Evolutionary conservation across 176 grass and related monocot species (phyloP).

Genomic region (Juncus effusus): DNA sequence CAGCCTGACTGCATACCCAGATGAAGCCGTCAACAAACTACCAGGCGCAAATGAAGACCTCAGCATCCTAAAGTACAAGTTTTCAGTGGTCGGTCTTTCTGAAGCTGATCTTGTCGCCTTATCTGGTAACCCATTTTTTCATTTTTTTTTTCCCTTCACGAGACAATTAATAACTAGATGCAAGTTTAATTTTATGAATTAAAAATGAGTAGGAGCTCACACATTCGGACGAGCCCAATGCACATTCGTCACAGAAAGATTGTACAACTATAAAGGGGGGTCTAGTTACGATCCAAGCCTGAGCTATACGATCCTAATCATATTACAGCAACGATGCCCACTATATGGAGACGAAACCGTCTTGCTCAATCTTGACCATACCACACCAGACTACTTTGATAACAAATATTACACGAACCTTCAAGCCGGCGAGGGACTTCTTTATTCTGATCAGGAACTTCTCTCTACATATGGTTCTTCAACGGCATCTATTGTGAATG

Average conservation of each 20-base stretch:
- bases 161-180: neutral
- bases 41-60: slow-evolving; percentile 58
- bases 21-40: slow-evolving; percentile 38
- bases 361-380: slow-evolving; percentile 61
- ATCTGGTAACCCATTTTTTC: slow-evolving; percentile 51
- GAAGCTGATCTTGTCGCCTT: slow-evolving; percentile 67
- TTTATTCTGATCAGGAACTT: slow-evolving; percentile 79
- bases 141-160: neutral
- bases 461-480: slow-evolving; percentile 42
- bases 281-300: slow-evolving; percentile 46
- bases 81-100: slow-evolving; percentile 56
- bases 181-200: slow-evolving; percentile 1
- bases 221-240: slow-evolving; percentile 71
- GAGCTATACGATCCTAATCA: slow-evolving; percentile 36
- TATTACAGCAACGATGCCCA: slow-evolving; percentile 44
- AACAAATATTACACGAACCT: slow-evolving; percentile 63
- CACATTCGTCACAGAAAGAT: slow-evolving; percentile 42
- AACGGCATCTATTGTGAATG: slow-evolving; percentile 37
- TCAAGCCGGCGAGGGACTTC: slow-evolving; percentile 40
- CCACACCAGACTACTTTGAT: slow-evolving; percentile 71
- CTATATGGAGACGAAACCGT: slow-evolving; percentile 31
- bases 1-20: slow-evolving; percentile 52
- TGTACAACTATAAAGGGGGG: slow-evolving; percentile 67
- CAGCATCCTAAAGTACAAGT: slow-evolving; percentile 56
- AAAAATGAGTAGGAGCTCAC: slow-evolving; percentile 53